Conservation (phyloP, 164 flowering plant genomes). For the Nelumbo lutea region DNA sequence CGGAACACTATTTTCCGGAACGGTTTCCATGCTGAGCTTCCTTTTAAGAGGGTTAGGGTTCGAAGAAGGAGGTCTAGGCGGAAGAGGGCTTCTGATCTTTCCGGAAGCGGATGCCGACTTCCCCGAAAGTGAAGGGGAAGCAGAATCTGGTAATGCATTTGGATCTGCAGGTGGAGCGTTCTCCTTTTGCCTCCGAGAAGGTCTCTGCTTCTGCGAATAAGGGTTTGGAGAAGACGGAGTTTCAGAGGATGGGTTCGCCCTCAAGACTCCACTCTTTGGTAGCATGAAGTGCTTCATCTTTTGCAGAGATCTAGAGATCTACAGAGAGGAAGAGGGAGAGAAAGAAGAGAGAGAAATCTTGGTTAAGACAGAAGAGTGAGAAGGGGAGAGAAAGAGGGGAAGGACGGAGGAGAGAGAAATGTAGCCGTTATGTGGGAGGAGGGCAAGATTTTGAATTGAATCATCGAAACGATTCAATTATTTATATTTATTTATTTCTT, state of each 20-base stretch:
- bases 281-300: slow-evolving; percentile 59
- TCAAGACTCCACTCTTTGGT: slow-evolving; percentile 44
- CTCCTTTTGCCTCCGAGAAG: slow-evolving; percentile 46
- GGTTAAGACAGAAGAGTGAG: neutral
- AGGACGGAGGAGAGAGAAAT: slow-evolving; percentile 9
- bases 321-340: slow-evolving; percentile 6
- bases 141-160: slow-evolving; percentile 23
- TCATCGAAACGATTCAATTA: too few species aligned
- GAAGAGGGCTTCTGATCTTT: slow-evolving; percentile 64
- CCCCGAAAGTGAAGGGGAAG: slow-evolving; percentile 14
- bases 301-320: neutral
- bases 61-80: slow-evolving; percentile 71
- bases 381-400: slow-evolving; percentile 4
- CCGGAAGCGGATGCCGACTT: slow-evolving; percentile 29
- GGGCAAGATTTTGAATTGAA: slow-evolving; percentile 4
- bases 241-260: slow-evolving; percentile 33
- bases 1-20: slow-evolving; percentile 31
- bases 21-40: slow-evolving; percentile 52
- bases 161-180: slow-evolving; percentile 55
- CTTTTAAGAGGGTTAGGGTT: slow-evolving; percentile 61
- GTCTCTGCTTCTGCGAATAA: slow-evolving; percentile 27
- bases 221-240: slow-evolving; percentile 29
- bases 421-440: slow-evolving; percentile 17
- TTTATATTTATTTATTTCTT: too few species aligned
- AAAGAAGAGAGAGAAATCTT: slow-evolving; percentile 10